A percentile compares a stretch with the other conserved stretches of the same genome.
Evolutionary conservation across 345 rosid genomes (phyloP).

Genomic region (Moricandia moricandioides): DNA sequence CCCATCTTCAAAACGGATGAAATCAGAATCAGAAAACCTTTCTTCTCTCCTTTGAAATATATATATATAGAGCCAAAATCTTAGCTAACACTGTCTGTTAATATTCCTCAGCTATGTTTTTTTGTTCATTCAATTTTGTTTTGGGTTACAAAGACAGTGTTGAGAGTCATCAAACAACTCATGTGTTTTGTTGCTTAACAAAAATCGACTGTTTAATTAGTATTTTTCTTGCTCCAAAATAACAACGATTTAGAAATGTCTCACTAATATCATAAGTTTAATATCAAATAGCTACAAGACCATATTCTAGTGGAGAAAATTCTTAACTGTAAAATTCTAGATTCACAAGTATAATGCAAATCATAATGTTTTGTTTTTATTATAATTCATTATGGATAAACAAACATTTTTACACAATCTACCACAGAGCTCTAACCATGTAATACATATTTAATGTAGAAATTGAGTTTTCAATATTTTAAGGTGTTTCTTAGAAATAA

Average conservation of each 20-base stretch:
- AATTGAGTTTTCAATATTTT: too few species aligned
- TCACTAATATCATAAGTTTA: background rate
- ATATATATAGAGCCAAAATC: background rate
- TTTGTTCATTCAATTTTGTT: slow-evolving; percentile 17
- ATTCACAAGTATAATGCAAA: background rate
- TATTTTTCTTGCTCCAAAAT: background rate
- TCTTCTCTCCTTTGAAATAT: slow-evolving; percentile 13
- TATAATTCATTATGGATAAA: too few species aligned
- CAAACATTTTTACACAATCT: too few species aligned
- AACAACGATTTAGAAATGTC: background rate
- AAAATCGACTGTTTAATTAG: background rate
- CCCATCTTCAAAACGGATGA: slow-evolving; percentile 23
- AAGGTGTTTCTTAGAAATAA: too few species aligned
- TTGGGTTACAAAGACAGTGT: slow-evolving; percentile 3
- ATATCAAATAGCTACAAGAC: background rate
- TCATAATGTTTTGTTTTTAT: too few species aligned
- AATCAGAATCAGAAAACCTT: slow-evolving; percentile 4
- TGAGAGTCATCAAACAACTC: background rate
- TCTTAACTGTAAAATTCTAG: background rate
- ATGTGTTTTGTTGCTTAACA: background rate
- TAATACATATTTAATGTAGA: too few species aligned
- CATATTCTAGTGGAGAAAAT: too few species aligned
- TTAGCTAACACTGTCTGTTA: slow-evolving; percentile 26
- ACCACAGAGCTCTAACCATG: too few species aligned
- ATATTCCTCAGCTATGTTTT: slow-evolving; percentile 15